Percentiles rank a stretch among this genome's conserved stretches.
Evolutionary conservation across 306 rosid species (phyloP).

Genomic region (Quillaja saponaria): DNA sequence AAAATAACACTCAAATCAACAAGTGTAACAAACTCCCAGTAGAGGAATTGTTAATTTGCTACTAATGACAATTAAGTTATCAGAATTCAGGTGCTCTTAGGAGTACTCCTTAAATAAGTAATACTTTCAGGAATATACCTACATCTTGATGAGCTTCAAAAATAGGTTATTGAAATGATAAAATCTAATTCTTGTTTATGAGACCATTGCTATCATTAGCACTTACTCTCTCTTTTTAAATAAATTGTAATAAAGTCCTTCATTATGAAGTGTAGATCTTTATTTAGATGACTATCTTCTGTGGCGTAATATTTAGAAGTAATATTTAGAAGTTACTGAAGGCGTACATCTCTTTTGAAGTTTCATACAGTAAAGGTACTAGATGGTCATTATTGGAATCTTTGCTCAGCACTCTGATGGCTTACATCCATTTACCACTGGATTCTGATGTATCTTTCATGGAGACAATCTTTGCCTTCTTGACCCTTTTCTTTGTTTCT

Average conservation of each 20-base stretch:
- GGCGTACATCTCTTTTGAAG: neutral
- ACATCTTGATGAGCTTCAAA: neutral
- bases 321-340: too few relatives aligned
- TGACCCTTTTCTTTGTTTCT: constrained; percentile 18
- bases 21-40: neutral
- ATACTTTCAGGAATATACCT: neutral
- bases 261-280: neutral
- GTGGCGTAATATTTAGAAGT: too few relatives aligned
- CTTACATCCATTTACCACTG: constrained; percentile 16
- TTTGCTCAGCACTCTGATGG: constrained; percentile 16
- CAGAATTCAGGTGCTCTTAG: neutral
- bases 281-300: too few relatives aligned
- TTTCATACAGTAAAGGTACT: constrained; percentile 8
- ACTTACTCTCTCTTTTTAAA: neutral
- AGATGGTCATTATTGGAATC: constrained; percentile 31
- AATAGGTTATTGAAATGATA: neutral
- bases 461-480: constrained; percentile 13
- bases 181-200: constrained; percentile 11
- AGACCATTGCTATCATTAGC: neutral
- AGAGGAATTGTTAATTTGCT: neutral
- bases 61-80: neutral
- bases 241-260: neutral
- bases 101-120: constrained; percentile 1
- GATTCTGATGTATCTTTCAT: constrained; percentile 6
- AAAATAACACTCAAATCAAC: neutral